phyloP scores from a whole-genome alignment of 768 basidiomycete species.

The Pleurotus cornucopiae region DNA sequence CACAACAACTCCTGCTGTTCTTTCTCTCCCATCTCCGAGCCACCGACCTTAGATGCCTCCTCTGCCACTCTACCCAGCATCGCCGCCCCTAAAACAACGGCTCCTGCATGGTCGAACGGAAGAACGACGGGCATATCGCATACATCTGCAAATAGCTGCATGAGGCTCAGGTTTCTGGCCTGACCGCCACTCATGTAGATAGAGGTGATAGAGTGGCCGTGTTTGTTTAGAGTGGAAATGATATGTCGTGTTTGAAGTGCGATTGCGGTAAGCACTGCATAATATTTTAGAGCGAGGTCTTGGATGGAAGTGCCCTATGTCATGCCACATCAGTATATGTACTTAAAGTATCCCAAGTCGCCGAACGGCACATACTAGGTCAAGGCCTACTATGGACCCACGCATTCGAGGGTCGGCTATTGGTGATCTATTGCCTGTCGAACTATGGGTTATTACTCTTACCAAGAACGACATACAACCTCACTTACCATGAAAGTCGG shows the following conservation, averaged over 20 bases:
- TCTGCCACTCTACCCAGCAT: conserved; percentile 90
- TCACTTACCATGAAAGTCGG: conserved; percentile 80
- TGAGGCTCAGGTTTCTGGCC: conserved; percentile 82
- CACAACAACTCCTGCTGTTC: conserved; percentile 70
- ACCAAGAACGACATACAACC: not conserved
- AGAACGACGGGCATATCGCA: conserved; percentile 82
- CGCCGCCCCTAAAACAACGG: conserved; percentile 90
- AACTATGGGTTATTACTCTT: not conserved
- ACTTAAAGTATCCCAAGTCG: too few species aligned
- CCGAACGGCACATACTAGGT: conserved; percentile 45
- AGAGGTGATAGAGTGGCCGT: conserved; percentile 76
- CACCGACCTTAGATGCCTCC: conserved; percentile 30
- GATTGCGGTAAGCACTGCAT: conserved; percentile 88
- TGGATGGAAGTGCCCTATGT: conserved; percentile 60
- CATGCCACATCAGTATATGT: too few species aligned
- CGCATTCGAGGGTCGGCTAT: conserved; percentile 95
- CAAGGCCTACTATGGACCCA: conserved; percentile 85
- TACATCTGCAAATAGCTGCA: conserved; percentile 85
- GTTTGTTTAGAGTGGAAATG: conserved; percentile 79
- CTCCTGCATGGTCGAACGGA: conserved; percentile 68
- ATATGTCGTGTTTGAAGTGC: conserved; percentile 94
- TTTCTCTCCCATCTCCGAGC: conserved; percentile 30
- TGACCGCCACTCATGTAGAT: conserved; percentile 95
- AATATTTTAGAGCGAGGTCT: conserved; percentile 89
- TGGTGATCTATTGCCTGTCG: conserved; percentile 88